Evolutionary conservation across 768 basidiomycete species (phyloP), one percentile per base, ranked within the genome.

Genomic region (Lactarius sp.): DNA sequence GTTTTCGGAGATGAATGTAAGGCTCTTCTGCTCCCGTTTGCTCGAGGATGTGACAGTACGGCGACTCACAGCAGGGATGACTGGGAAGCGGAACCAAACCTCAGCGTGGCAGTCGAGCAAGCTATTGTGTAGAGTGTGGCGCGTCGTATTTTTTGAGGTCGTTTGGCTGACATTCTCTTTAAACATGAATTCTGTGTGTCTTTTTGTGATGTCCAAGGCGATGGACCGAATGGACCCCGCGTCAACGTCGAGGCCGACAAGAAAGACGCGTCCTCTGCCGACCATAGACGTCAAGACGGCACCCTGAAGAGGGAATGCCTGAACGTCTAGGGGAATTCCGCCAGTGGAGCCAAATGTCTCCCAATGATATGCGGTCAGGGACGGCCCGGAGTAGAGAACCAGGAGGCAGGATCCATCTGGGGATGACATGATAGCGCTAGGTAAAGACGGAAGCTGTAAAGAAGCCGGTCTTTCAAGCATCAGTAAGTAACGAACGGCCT

Each of bases 351-450:
- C 85, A 63, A 86, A 84, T 0, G 82, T 82, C 4, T 71, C 73
- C 81, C 80, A 84, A 66, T 86, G 85, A 64, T 80, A 84, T 0
- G 79, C 78, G 1, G 72, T 76, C 1, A 81, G 46, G 41, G 59
- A 47, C 6, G 64, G 20, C 9, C 37, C 12, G 1, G 66, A 18
- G 9, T 76, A 73, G 6, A 75, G 65, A 4, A 77, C 69, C 36
- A 85, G 52, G 16, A 85, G 68, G 67, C 82, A 85, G 27, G 84
- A 75, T 0, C 82, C 83, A 67, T 85, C 84, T 0, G 84, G 82
- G 0, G 84, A 77, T 0, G 82, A 76, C 68, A 72, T 73, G 10
- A 79, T 72, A 20, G 66, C 70, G 16, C 55, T 64, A 0, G 82
- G 81, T 2, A 69, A 52, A 10, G 68, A 64, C 0, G 70, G 62